Conservation (phyloP, 306 rosid species). For the Rubus idaeus region DNA sequence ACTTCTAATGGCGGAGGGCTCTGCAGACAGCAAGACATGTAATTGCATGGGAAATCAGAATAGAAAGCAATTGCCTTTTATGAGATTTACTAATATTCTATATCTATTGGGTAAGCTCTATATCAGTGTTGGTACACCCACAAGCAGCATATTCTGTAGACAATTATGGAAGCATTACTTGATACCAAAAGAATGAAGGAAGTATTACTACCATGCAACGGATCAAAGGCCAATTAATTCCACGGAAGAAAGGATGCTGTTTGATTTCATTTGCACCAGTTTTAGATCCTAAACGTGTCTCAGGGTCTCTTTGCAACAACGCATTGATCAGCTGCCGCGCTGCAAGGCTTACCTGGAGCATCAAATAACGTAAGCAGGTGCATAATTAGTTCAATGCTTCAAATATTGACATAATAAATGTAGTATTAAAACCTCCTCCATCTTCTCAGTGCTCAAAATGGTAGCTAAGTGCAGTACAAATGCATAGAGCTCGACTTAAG, state of each 20-base stretch:
- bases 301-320: conserved; percentile 81
- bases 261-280: conserved; percentile 86
- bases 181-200: conserved; percentile 13
- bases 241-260: conserved; percentile 83
- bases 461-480: neutral
- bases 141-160: neutral
- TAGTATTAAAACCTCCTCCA: neutral
- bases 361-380: conserved; percentile 22
- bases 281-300: conserved; percentile 64
- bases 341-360: conserved; percentile 79
- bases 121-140: conserved; percentile 15
- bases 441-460: neutral
- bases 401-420: neutral
- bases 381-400: conserved; percentile 22
- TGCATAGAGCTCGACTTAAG: neutral
- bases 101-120: neutral
- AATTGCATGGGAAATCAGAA: conserved; percentile 6
- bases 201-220: conserved; percentile 70
- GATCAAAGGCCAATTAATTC: conserved; percentile 85
- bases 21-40: conserved; percentile 45
- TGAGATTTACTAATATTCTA: neutral
- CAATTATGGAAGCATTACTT: neutral
- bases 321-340: conserved; percentile 90
- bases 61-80: neutral
- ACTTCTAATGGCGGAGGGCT: conserved; percentile 70